Evolutionary conservation across 2,329 filamentous ascomycete species (phyloP), one percentile per base, ranked within the genome.

Genomic region (Arthroderma sp.): DNA sequence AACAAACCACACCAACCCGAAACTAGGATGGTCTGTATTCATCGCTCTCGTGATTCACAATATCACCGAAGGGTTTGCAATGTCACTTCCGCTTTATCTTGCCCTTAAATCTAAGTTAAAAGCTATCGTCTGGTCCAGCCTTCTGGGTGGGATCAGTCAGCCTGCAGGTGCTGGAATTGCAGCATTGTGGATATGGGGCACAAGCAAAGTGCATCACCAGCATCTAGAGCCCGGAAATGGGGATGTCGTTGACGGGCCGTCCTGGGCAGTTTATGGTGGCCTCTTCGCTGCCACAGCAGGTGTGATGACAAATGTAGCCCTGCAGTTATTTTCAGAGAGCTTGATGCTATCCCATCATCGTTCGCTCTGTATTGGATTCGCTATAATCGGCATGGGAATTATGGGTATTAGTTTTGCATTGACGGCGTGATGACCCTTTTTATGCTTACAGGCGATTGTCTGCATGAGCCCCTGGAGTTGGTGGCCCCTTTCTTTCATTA

Each of bases 41-140:
- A 77, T 96, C 63, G 89, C 91, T 0, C 75, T 98, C 5, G 94
- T 94, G 59, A 89, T 98, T 48, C 91, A 98, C 72, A 98, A 96
- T 66, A 94, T 98, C 57, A 88, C 86, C 29, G 91, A 98, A 67
- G 91, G 91, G 1, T 96, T 96, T 60, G 86, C 88, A 50, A 83
- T 98, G 74, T 86, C 87, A 0, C 68, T 98, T 0, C 91, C 91
- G 0, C 72, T 98, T 0, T 98, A 94, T 64, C 83, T 98, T 56
- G 91, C 91, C 1, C 76, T 95, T 30, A 76, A 82, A 50, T 89
- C 80, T 47, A 82, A 87, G 38, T 68, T 77, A 58, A 82, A 80
- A 55, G 89, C 91, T 11, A 91, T 96, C 68, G 65, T 83, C 48
- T 93, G 86, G 80, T 82, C 84, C 4, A 81, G 83, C 6, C 61